These are phyloP conservation scores for Hymenoscyphus albidus DNA, from an alignment of 2,329 filamentous ascomycete species.

Conservation along the genomic window DNA sequence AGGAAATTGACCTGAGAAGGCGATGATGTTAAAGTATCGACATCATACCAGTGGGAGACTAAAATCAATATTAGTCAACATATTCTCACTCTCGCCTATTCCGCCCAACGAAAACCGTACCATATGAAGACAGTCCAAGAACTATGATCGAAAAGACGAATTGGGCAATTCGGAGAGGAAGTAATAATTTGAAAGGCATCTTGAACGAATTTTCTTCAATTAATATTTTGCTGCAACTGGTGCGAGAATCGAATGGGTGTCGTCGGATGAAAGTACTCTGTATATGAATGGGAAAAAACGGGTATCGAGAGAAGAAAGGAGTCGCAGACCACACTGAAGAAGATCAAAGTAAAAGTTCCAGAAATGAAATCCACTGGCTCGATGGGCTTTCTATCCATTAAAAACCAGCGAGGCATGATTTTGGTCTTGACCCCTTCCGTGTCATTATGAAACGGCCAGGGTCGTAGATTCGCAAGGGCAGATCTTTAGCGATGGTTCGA, in stretches of 20 bases:
- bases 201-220: constrained; percentile 10
- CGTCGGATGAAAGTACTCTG: constrained; percentile 2
- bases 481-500: constrained; percentile 7
- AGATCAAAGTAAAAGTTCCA: constrained; percentile 18
- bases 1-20: constrained; percentile 57
- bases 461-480: constrained; percentile 10
- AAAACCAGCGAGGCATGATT: constrained; percentile 18
- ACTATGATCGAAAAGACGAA: constrained; percentile 43
- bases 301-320: constrained; percentile 12
- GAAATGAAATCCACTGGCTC: constrained; percentile 11
- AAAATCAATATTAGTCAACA: constrained; percentile 21
- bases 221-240: constrained; percentile 21
- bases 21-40: constrained; percentile 50
- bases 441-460: constrained; percentile 22
- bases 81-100: neutral
- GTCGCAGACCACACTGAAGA: constrained; percentile 25
- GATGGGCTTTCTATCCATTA: constrained; percentile 13
- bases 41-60: constrained; percentile 60
- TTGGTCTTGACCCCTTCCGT: constrained; percentile 21
- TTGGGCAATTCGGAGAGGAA: constrained; percentile 46
- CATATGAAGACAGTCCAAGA: constrained; percentile 47
- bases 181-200: constrained; percentile 42
- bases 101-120: constrained; percentile 35
- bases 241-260: constrained; percentile 17
- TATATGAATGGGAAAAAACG: constrained; percentile 6